Base-by-base conservation (phyloP, 176 grass and related monocot genomes). In the Bonia amplexicaulis region DNA sequence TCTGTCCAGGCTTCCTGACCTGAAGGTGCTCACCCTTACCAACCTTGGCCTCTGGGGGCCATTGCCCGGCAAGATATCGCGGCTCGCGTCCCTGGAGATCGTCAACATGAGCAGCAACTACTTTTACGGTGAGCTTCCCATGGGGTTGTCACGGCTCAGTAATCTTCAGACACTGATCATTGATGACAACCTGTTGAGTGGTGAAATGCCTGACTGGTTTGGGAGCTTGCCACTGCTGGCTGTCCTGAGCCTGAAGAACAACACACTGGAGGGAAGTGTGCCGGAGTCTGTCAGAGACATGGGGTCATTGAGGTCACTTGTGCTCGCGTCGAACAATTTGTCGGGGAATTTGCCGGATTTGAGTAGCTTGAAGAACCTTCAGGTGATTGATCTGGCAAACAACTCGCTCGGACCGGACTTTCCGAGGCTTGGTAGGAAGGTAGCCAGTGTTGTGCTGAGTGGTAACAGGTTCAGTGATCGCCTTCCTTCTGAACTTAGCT, bases 41-140 rank as follows among this genome's bases (percentile, higher is more conserved):
- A 90, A 88, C 16, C 86, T 99, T 44, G 96, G 96, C 26, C 78
- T 99, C 5, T 99, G 96, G 96, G 93, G 96, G 44, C 84, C 90
- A n/a, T 71, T 99, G 9, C 91, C 93, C 3, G 74, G 29, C 25
- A 99, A 99, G 88, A 79, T 99, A 22, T 94, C 88, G 22, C 88
- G 96, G 20, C 74, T 99, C 27, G 44, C 90, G 19, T 70, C 85
- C 49, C 81, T 99, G 54, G 96, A 99, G 86, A 99, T 99, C 61
- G 60, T 99, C 81, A 99, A 99, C 84, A 58, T 96, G 48, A 95
- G 91, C 85, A 80, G 86, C 53, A 99, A 99, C 82, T 99, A 90
- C 86, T 76, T 99, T 73, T 92, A 92, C 80, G 96, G 96, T 7
- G 37, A 72, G 49, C 89, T 96, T 79, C 96, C 93, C 6, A 47